These are phyloP conservation scores for Aspergillus fijiensis DNA, from an alignment of 2,329 filamentous ascomycete species.

Conservation along the genomic window DNA sequence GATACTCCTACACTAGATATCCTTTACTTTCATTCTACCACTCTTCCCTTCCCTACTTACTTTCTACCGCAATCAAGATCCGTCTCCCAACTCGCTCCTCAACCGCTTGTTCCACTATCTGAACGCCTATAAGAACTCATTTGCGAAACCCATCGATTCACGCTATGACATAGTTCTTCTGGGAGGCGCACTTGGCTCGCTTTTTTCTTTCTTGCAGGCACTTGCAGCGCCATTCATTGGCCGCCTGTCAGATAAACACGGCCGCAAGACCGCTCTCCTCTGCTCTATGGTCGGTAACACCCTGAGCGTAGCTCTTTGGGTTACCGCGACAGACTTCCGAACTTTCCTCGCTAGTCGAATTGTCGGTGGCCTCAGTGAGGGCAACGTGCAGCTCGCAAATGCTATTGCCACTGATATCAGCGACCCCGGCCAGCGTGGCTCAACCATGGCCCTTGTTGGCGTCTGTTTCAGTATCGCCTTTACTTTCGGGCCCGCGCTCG, in stretches of 20 bases:
- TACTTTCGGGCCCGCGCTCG: slow-evolving; percentile 90
- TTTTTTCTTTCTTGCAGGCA: slow-evolving; percentile 92
- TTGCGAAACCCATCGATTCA: slow-evolving; percentile 88
- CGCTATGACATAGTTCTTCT: slow-evolving; percentile 96
- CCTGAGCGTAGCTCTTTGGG: slow-evolving; percentile 89
- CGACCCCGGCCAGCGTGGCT: slow-evolving; percentile 76
- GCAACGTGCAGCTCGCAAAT: slow-evolving; percentile 93
- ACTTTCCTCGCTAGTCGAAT: slow-evolving; percentile 93
- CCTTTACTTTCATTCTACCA: slow-evolving; percentile 96
- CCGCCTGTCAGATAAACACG: slow-evolving; percentile 80
- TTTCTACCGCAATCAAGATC: slow-evolving; percentile 87
- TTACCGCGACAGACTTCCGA: slow-evolving; percentile 87
- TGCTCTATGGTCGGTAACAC: slow-evolving; percentile 94
- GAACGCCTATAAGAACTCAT: slow-evolving; percentile 92
- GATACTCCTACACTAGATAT: slow-evolving; percentile 64
- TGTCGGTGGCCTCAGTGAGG: slow-evolving; percentile 90
- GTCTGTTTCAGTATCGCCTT: slow-evolving; percentile 97
- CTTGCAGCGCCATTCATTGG: slow-evolving; percentile 91
- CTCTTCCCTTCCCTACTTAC: slow-evolving; percentile 93
- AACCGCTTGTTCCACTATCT: slow-evolving; percentile 77
- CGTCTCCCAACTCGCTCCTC: slow-evolving; percentile 64
- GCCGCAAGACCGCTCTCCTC: slow-evolving; percentile 80
- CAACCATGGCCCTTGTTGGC: slow-evolving; percentile 94
- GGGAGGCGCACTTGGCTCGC: slow-evolving; percentile 85
- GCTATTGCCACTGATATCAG: slow-evolving; percentile 97